Evolutionary conservation across 1,284 basidiomycete species (phyloP).

Genomic region (Sphagnurus paluster): DNA sequence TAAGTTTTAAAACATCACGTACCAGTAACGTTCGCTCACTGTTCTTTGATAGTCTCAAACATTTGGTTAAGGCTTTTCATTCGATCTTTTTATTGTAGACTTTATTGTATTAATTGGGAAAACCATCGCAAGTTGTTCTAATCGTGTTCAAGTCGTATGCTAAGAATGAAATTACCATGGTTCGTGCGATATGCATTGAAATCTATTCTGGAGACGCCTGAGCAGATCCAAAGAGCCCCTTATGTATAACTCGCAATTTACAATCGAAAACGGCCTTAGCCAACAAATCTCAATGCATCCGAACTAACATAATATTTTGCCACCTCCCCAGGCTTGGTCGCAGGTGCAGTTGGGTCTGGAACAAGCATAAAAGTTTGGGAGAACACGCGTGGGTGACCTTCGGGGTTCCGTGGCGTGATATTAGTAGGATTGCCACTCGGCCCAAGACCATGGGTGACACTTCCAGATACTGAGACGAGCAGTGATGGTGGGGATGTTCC

Average conservation of each 20-base stretch:
- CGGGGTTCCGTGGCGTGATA: constrained; percentile 53
- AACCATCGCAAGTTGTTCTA: constrained; percentile 3
- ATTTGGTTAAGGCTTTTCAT: constrained; percentile 53
- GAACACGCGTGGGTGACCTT: constrained; percentile 81
- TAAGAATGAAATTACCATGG: neutral
- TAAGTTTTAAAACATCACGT: constrained; percentile 36
- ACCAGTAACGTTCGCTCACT: constrained; percentile 9
- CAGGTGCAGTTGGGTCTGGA: constrained; percentile 64
- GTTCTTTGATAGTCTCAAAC: constrained; percentile 65
- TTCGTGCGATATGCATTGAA: constrained; percentile 6
- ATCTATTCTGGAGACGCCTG: neutral
- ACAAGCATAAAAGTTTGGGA: constrained; percentile 84
- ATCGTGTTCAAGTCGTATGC: neutral
- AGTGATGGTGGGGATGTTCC: constrained; percentile 77
- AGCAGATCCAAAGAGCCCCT: neutral
- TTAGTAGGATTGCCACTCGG: constrained; percentile 54
- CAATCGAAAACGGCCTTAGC: constrained; percentile 41
- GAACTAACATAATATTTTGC: constrained; percentile 79
- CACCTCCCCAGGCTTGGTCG: constrained; percentile 65
- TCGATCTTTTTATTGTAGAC: constrained; percentile 11
- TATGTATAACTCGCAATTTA: constrained; percentile 11
- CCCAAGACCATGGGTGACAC: constrained; percentile 70
- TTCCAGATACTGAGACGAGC: constrained; percentile 75
- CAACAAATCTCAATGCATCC: constrained; percentile 77
- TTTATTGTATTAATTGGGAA: constrained; percentile 13